Conservation (phyloP, 768 basidiomycete genomes). For the Boletus reticulatus region DNA sequence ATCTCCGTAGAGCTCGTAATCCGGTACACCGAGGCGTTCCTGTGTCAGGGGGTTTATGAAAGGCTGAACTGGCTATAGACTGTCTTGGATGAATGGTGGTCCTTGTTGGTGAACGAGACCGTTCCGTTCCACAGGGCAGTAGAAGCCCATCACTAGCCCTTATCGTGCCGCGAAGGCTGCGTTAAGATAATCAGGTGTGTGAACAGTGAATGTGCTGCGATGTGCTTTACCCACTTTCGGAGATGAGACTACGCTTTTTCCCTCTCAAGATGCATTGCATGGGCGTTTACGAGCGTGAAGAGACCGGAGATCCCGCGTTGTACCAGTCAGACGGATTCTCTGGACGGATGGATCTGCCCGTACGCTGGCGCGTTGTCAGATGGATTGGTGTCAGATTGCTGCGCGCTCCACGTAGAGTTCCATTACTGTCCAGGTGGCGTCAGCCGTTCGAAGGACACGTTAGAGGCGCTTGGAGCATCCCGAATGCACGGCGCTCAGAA, state of each 20-base stretch:
- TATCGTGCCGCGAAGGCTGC: slow-evolving; percentile 10
- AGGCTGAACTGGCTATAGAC: slow-evolving; percentile 24
- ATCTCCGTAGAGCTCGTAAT: slow-evolving; percentile 26
- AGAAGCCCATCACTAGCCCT: slow-evolving; percentile 1
- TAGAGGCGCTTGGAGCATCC: not conserved
- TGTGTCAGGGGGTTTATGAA: slow-evolving; percentile 11
- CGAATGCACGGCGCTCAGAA: slow-evolving; percentile 5
- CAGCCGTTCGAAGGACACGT: too few relatives aligned
- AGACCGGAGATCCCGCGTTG: slow-evolving; percentile 3
- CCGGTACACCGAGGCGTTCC: slow-evolving; percentile 31
- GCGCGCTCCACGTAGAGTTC: not conserved
- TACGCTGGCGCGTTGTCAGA: not conserved
- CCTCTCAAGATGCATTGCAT: slow-evolving; percentile 8
- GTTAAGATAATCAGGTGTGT: slow-evolving; percentile 14
- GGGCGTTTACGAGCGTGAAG: too few relatives aligned
- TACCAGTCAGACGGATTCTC: not conserved
- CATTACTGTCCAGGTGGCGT: too few relatives aligned
- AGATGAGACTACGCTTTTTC: slow-evolving; percentile 14
- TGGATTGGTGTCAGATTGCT: slow-evolving; percentile 10
- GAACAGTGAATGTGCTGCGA: not conserved
- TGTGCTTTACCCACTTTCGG: slow-evolving; percentile 9
- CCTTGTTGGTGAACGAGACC: slow-evolving; percentile 7
- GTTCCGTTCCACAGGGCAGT: slow-evolving; percentile 12
- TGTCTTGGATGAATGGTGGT: slow-evolving; percentile 15
- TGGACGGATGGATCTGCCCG: not conserved